Conservation (phyloP, 148 eudicot species). For the Rhododendron molle region DNA sequence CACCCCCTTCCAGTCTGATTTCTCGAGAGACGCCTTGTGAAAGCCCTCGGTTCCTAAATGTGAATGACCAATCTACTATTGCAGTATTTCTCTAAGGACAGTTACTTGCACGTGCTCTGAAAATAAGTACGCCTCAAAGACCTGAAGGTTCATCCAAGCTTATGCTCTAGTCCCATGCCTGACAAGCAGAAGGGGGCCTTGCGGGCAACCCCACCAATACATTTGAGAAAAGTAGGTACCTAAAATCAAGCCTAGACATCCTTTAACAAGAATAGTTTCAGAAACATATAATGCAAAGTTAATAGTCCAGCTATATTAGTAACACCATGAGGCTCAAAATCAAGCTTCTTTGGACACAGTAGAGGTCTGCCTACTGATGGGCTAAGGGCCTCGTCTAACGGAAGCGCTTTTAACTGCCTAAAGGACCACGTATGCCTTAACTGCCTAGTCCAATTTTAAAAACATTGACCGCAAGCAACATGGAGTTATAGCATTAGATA, state of each 20-base stretch:
- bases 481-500: neutral
- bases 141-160: constrained; percentile 1
- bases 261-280: neutral
- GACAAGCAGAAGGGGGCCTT: neutral
- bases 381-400: no score
- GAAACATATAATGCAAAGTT: neutral
- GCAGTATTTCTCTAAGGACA: no score
- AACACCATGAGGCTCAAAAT: neutral
- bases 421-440: neutral
- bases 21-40: neutral
- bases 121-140: neutral
- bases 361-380: neutral
- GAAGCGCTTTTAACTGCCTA: no score
- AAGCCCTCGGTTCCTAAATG: neutral
- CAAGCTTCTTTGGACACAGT: neutral
- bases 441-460: neutral
- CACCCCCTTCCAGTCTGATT: no score
- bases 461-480: neutral
- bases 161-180: neutral
- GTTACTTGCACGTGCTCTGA: neutral
- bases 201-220: neutral
- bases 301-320: neutral
- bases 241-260: neutral
- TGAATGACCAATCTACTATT: neutral
- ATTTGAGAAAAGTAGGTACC: neutral